Evolutionary conservation across 108 stramenopile genomes (phyloP).

Genomic region (Skeletonema marinoi): DNA sequence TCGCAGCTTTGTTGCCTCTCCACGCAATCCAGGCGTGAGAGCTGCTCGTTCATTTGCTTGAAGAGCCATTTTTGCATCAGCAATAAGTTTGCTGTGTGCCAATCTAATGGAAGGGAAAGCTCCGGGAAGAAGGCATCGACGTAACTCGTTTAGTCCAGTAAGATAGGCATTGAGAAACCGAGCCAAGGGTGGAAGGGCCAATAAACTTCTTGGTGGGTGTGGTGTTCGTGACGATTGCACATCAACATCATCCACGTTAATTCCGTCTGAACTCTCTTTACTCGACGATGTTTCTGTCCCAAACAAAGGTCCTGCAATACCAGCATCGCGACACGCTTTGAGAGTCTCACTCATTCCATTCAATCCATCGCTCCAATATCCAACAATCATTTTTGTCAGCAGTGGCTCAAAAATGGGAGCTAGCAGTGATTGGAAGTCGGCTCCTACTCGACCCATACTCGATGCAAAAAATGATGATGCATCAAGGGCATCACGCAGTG

Average conservation of each 20-base stretch:
- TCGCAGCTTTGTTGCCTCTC: slow-evolving; percentile 71
- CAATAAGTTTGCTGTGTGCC: slow-evolving; percentile 43
- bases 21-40: slow-evolving; percentile 74
- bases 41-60: slow-evolving; percentile 75
- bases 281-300: slow-evolving; percentile 32
- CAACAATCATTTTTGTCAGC: slow-evolving; percentile 54
- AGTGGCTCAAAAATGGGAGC: slow-evolving; percentile 72
- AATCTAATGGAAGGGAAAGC: slow-evolving; percentile 60
- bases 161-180: slow-evolving; percentile 80
- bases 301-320: slow-evolving; percentile 72
- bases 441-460: slow-evolving; percentile 85
- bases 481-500: slow-evolving; percentile 83
- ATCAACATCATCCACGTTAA: slow-evolving; percentile 1
- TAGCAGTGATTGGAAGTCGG: slow-evolving; percentile 80
- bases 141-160: slow-evolving; percentile 80
- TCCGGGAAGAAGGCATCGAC: slow-evolving; percentile 83
- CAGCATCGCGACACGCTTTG: slow-evolving; percentile 78
- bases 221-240: slow-evolving; percentile 45
- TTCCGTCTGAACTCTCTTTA: slow-evolving; percentile 15
- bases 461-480: slow-evolving; percentile 80
- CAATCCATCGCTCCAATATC: slow-evolving; percentile 73
- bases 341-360: slow-evolving; percentile 67
- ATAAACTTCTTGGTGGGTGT: slow-evolving; percentile 69
- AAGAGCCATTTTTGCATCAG: slow-evolving; percentile 53
- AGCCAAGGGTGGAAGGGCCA: slow-evolving; percentile 84